Evolutionary conservation across 768 basidiomycete genomes (phyloP).

Genomic region (Kockovaella imperatae): DNA sequence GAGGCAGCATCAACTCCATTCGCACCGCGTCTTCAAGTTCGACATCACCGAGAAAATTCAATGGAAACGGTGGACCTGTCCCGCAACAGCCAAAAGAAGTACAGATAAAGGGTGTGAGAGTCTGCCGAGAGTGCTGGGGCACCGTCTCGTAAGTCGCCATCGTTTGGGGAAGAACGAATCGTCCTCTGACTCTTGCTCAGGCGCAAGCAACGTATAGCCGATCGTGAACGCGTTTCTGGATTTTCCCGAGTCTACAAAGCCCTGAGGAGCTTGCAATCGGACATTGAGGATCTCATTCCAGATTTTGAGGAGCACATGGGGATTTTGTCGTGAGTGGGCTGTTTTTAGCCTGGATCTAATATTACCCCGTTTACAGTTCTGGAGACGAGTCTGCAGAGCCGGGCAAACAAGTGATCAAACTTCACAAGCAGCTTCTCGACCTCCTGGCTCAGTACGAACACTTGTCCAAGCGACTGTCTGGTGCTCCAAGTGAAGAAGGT

Average conservation of each 20-base stretch:
- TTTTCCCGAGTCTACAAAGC: constrained; percentile 67
- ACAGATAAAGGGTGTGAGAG: constrained; percentile 68
- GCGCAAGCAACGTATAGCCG: constrained; percentile 69
- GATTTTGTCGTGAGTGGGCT: constrained; percentile 54
- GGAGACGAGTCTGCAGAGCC: constrained; percentile 49
- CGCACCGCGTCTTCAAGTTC: constrained; percentile 4
- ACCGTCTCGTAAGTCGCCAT: constrained; percentile 59
- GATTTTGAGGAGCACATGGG: constrained; percentile 79
- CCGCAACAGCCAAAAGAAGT: constrained; percentile 51
- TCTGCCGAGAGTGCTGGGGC: constrained; percentile 75
- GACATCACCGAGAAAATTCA: neutral
- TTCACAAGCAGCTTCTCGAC: constrained; percentile 74
- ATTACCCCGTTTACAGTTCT: constrained; percentile 45
- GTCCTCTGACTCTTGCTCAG: constrained; percentile 46
- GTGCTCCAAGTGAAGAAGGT: constrained; percentile 56
- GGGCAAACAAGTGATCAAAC: constrained; percentile 40
- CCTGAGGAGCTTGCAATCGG: constrained; percentile 67
- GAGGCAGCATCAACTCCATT: constrained; percentile 22
- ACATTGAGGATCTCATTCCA: constrained; percentile 81
- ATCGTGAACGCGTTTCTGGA: constrained; percentile 54
- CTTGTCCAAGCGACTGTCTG: constrained; percentile 73
- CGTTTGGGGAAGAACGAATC: neutral
- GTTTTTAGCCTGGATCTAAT: neutral
- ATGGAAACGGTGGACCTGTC: constrained; percentile 19
- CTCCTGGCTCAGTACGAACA: constrained; percentile 83